Evolutionary conservation across 257 asterid species (phyloP), one percentile per base, ranked within the genome.

Genomic region (Phtheirospermum japonicum): DNA sequence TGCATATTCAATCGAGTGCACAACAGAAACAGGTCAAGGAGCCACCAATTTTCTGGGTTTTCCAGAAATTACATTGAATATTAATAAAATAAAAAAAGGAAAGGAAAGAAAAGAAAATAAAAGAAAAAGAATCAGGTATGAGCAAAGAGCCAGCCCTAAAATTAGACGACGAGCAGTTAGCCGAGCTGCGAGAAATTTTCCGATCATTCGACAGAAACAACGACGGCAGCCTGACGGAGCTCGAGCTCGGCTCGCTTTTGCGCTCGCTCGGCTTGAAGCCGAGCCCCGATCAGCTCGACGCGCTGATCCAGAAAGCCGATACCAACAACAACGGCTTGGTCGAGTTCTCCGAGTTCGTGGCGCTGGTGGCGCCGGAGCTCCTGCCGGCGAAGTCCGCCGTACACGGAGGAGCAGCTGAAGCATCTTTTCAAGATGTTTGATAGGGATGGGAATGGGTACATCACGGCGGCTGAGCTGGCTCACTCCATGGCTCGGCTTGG

Each of bases 401-500:
- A 90, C 83, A 76, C 88, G 19, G 98, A 90, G 73, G 98, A 90
- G 9, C 96, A 90, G 74, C 51, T 90, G 79, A 82, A 68, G 80
- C 95, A 85, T 56, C 71, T 90, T 42, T 90, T 90, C 51, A 72
- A 70, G 75, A 76, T 90, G 84, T 90, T 90, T 20, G 96, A 90
- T 55, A 76, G 95, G 13, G 96, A 90, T n/a, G 96, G 95, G 8
- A 84, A 88, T 54, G 98, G 95, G 0, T 90, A 64, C 57, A 87
- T 90, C 30, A 90, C 97, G 11, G 96, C 96, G 37, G 95, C 95
- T 0, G 95, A 90, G 77, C 78, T 90, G 80, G 97, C 95, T 17
- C 97, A 85, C 77, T 90, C 97, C 8, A 90, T 90, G 97, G 97
- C 97, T 0, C 82, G 79, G 76, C 92, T 87, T 4, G 96, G 95